phyloP scores from a whole-genome alignment of 345 rosid genomes.

The Syzygium aromaticum region DNA sequence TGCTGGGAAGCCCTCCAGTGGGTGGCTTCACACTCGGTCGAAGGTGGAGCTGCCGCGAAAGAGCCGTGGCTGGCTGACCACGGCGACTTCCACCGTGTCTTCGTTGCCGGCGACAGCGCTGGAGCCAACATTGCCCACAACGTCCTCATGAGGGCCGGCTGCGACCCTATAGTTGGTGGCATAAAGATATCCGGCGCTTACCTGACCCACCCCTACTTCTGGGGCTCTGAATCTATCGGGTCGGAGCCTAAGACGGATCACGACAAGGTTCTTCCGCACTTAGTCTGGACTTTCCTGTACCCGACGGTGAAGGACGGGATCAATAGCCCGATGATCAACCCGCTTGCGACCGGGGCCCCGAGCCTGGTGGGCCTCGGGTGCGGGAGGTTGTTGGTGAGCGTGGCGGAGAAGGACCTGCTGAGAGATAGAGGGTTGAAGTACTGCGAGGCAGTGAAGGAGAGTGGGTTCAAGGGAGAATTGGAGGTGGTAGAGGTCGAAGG shows the following conservation, averaged over 20 bases:
- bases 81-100: conserved; percentile 25
- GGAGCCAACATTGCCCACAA: conserved; percentile 34
- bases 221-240: conserved; percentile 39
- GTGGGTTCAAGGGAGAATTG: conserved; percentile 29
- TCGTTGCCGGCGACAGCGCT: conserved; percentile 33
- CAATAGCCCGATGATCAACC: conserved; percentile 35
- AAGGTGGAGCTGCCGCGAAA: not conserved
- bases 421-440: conserved; percentile 24
- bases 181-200: conserved; percentile 20
- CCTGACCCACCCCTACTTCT: conserved; percentile 35
- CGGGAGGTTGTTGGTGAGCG: conserved; percentile 18
- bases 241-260: conserved; percentile 8
- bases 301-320: conserved; percentile 15
- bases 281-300: conserved; percentile 19
- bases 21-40: conserved; percentile 15
- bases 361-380: conserved; percentile 26
- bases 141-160: conserved; percentile 16
- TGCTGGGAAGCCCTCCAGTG: conserved; percentile 28
- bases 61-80: conserved; percentile 27
- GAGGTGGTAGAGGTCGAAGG: conserved; percentile 20
- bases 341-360: conserved; percentile 14
- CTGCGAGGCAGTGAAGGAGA: conserved; percentile 18
- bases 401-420: conserved; percentile 21
- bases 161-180: conserved; percentile 7
- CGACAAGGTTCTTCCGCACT: not conserved